Evolutionary conservation across 75 land plant genomes (phyloP).

Genomic region (Azolla pinnata): DNA sequence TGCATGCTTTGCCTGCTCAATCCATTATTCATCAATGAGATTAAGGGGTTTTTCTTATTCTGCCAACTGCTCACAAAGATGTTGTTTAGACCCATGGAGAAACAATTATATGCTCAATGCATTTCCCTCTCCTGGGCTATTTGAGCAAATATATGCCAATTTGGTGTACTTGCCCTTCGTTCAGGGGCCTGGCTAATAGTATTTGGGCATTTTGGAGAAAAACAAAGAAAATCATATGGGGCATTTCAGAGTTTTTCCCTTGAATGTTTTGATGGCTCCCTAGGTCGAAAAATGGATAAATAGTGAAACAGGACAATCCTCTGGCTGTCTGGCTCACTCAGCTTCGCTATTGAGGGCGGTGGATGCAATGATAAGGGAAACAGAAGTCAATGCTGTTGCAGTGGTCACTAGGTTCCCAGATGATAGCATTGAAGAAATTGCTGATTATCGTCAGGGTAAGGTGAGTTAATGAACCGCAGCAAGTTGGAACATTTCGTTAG

Average conservation of each 20-base stretch:
- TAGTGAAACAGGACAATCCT: slow-evolving; percentile 59
- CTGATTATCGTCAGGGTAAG: slow-evolving; percentile 82
- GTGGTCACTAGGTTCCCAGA: slow-evolving; percentile 92
- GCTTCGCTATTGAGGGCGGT: slow-evolving; percentile 79
- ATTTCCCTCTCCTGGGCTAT: too few relatives aligned
- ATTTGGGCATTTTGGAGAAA: too few relatives aligned
- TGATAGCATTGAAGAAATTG: slow-evolving; percentile 59
- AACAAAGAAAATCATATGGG: not conserved
- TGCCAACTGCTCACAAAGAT: too few relatives aligned
- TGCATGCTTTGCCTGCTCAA: too few relatives aligned
- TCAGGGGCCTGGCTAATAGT: too few relatives aligned
- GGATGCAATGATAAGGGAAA: slow-evolving; percentile 28
- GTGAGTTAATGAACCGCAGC: slow-evolving; percentile 16
- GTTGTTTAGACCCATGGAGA: too few relatives aligned
- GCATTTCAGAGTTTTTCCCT: not conserved
- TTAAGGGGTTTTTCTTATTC: too few relatives aligned
- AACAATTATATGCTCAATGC: too few relatives aligned
- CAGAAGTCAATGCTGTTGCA: slow-evolving; percentile 73
- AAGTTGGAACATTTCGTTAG: not conserved
- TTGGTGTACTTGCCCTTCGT: too few relatives aligned
- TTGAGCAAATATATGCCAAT: too few relatives aligned
- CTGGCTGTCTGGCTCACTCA: slow-evolving; percentile 59
- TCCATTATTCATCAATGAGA: not conserved
- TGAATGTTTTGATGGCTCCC: not conserved
- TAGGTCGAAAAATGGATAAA: slow-evolving; percentile 91